Base-by-base conservation (phyloP, 2,329 filamentous ascomycete species). In the Aspergillus uvarum region DNA sequence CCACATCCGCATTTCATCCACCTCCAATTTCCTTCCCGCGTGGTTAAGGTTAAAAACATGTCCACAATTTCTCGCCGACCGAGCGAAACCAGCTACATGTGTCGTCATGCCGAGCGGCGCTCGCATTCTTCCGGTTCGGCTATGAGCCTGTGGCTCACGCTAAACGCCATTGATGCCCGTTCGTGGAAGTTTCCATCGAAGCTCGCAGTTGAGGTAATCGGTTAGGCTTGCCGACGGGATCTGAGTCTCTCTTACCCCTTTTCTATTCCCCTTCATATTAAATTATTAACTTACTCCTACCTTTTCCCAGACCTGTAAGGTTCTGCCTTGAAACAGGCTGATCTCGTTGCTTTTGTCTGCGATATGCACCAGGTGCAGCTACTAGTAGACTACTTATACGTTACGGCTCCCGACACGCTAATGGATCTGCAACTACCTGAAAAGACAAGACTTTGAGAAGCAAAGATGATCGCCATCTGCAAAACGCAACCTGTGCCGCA, bases 151-250 rank as follows among this genome's bases (percentile, higher is more conserved):
- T 24, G 47, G 21, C 7, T 26, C 47, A 49, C 47, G n/a, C 24
- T 38, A 53, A 21, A 53, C 22, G 32, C 21, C 22, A 44, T 53
- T 5, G 32, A 53, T 14, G 19, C 35, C 51, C 19, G 53, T 55
- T 8, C 53, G 53, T 55, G n/a, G 53, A 55, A 55, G 5, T 47
- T 55, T 55, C 53, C 53, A 55, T 48, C 53, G 24, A 35, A 48
- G 35, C 16, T 19, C 38, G 38, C 6, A 19, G 22, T n/a, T 44
- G 38, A 44, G 38, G 38, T 44, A 19, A 44, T 44, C 38, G 38
- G 44, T 32, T 16, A 47, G 2, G 14, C 19, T 55, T 31, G 42
- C 29, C 22, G 21, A 10, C 16, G 11, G 8, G 8, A 19, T 24
- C 44, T 22, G 38, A 47, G 5, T 5, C 26, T 24, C 47, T 26